These are phyloP conservation scores for Cochliopodium minus DNA, from an alignment of 208 protist species.

Conservation along the genomic window DNA sequence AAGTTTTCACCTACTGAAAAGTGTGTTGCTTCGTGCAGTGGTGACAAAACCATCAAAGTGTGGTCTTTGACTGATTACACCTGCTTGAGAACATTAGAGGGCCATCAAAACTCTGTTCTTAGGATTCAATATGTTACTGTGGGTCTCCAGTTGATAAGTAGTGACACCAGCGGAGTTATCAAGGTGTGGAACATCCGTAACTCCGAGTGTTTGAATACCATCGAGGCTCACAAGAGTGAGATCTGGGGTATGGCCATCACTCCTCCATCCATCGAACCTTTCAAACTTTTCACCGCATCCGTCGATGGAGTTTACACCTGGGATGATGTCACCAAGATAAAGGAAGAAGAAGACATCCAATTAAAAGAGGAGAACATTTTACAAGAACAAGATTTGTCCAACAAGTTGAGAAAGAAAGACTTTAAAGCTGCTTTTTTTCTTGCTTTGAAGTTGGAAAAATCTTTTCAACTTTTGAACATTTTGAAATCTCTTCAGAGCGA, in stretches of 20 bases:
- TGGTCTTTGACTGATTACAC: not conserved
- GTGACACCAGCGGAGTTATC: not conserved
- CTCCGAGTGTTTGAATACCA: not conserved
- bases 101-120: not conserved
- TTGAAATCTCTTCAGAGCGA: no score
- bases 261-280: no score
- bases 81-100: not conserved
- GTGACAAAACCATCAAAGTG: not conserved
- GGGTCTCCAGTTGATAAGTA: not conserved
- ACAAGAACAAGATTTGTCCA: no score
- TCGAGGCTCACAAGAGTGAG: not conserved
- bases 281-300: no score
- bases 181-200: not conserved
- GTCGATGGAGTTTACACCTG: no score
- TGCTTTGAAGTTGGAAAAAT: no score
- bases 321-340: no score
- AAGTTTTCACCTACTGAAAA: slow-evolving; percentile 6
- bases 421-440: no score
- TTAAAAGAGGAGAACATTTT: no score
- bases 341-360: no score
- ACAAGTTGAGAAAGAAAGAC: no score
- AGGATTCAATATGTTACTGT: not conserved
- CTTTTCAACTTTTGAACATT: no score
- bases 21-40: not conserved
- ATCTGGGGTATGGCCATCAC: not conserved